A percentile compares a stretch with the other conserved stretches of the same genome.
Conservation (phyloP, 2,329 filamentous ascomycete genomes). For the Talaromyces sp. region DNA sequence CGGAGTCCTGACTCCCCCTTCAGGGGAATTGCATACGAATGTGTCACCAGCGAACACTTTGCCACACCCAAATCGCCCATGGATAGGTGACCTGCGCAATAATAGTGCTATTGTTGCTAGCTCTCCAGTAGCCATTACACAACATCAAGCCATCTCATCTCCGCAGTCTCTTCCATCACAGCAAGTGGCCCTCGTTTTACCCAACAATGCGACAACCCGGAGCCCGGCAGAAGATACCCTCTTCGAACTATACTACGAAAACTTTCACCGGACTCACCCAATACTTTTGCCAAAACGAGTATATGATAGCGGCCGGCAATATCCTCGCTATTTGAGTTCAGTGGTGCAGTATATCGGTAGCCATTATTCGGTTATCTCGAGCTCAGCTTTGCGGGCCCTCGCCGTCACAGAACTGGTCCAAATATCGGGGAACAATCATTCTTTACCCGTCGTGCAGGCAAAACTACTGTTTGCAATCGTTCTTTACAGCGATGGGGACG, state of each 20-base stretch:
- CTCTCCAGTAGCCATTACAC: not conserved
- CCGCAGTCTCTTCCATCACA: constrained; percentile 2
- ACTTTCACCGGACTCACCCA: constrained; percentile 9
- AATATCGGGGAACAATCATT: not conserved
- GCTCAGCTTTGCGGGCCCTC: not conserved
- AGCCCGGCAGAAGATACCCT: constrained; percentile 2
- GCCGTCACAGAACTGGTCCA: not conserved
- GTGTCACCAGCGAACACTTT: constrained; percentile 4
- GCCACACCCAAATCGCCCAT: not conserved
- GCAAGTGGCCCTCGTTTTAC: not conserved
- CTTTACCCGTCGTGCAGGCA: constrained; percentile 3
- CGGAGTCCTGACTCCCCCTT: not conserved
- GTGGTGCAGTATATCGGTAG: constrained; percentile 10
- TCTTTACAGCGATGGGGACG: constrained; percentile 6
- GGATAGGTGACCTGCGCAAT: not conserved
- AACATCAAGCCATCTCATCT: not conserved
- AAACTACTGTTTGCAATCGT: constrained; percentile 10
- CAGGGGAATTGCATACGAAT: not conserved
- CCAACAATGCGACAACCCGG: not conserved
- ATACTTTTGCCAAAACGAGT: constrained; percentile 6
- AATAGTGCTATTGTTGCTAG: not conserved
- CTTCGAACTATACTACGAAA: constrained; percentile 11
- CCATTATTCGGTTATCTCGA: constrained; percentile 9
- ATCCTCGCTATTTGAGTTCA: constrained; percentile 6
- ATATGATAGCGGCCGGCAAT: constrained; percentile 6